A percentile compares a stretch with the other conserved stretches of the same genome.
These are phyloP conservation scores for Cyphellophora europaea DNA, from an alignment of 2,329 filamentous ascomycete genomes.

Conservation along the genomic window DNA sequence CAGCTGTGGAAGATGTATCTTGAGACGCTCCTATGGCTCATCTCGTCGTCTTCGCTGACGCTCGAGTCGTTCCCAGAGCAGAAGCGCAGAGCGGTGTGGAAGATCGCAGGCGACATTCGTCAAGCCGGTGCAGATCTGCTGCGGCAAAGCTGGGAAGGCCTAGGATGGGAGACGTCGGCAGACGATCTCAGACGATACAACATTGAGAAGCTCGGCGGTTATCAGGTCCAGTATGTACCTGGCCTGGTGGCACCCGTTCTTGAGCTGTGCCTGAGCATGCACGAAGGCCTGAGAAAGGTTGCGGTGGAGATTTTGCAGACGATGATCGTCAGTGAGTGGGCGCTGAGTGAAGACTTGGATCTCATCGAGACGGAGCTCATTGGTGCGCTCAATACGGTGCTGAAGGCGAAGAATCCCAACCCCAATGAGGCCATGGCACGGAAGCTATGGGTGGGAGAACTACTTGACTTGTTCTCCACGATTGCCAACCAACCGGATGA, in stretches of 20 bases:
- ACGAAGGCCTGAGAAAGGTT: conserved; percentile 79
- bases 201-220: conserved; percentile 79
- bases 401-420: conserved; percentile 70
- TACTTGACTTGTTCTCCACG: conserved; percentile 70
- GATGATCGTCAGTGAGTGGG: conserved; percentile 99
- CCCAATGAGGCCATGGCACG: conserved; percentile 75
- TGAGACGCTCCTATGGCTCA: conserved; percentile 74
- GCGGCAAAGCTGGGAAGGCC: conserved; percentile 80
- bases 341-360: conserved; percentile 80
- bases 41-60: conserved; percentile 79
- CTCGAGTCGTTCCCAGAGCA: conserved; percentile 96
- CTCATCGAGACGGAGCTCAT: conserved; percentile 95
- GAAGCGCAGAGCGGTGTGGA: conserved; percentile 93
- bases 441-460: conserved; percentile 82
- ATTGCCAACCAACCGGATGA: conserved; percentile 60
- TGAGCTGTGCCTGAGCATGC: conserved; percentile 87
- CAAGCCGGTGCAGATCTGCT: conserved; percentile 84
- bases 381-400: conserved; percentile 79
- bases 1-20: conserved; percentile 94
- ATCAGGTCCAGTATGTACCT: conserved; percentile 97
- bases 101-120: conserved; percentile 92
- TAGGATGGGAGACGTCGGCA: conserved; percentile 83
- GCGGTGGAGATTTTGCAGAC: conserved; percentile 90
- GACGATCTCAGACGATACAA: conserved; percentile 74
- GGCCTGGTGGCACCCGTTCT: conserved; percentile 84